A percentile compares a stretch with the other conserved stretches of the same genome.
Evolutionary conservation across 805 yeast genomes (phyloP).

Genomic region (Lachancea fermentati): DNA sequence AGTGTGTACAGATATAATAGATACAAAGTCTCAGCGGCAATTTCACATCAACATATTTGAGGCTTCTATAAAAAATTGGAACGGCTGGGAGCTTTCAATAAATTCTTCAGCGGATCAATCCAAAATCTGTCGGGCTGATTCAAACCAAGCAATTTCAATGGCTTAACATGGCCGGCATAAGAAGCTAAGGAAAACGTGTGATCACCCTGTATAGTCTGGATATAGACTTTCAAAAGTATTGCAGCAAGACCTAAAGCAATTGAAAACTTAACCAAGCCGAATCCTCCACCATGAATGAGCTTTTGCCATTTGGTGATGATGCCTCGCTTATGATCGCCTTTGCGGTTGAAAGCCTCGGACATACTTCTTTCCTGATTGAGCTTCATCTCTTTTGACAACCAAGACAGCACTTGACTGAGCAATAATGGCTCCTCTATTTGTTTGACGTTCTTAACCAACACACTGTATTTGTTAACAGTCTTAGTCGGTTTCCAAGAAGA

Average conservation of each 20-base stretch:
- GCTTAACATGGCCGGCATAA: conserved; percentile 4
- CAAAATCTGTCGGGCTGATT: conserved; percentile 3
- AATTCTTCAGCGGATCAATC: conserved; percentile 8
- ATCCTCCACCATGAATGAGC: conserved; percentile 1
- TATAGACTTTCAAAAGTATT: conserved; percentile 6
- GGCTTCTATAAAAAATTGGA: conserved; percentile 1
- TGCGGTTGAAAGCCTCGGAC: not conserved
- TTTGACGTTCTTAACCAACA: conserved; percentile 25
- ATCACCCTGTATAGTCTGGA: conserved; percentile 4
- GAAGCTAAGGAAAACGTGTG: conserved; percentile 1
- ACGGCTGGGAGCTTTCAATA: conserved; percentile 5
- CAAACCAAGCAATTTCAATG: conserved; percentile 6
- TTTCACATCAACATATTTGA: not conserved
- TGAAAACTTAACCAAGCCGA: conserved; percentile 3
- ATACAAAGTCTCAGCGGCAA: not conserved
- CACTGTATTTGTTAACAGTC: conserved; percentile 25
- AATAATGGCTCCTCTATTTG: conserved; percentile 8
- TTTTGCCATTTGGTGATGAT: conserved; percentile 3
- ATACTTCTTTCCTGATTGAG: conserved; percentile 14
- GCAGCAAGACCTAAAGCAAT: conserved; percentile 6
- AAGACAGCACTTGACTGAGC: conserved; percentile 7
- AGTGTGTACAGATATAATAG: not conserved
- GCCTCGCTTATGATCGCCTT: not conserved
- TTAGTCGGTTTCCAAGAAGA: conserved; percentile 7
- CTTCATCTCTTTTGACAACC: conserved; percentile 17